Percentiles rank a stretch among this genome's conserved stretches.
Conservation (phyloP, 2,329 filamentous ascomycete genomes). For the Fusarium succisae region DNA sequence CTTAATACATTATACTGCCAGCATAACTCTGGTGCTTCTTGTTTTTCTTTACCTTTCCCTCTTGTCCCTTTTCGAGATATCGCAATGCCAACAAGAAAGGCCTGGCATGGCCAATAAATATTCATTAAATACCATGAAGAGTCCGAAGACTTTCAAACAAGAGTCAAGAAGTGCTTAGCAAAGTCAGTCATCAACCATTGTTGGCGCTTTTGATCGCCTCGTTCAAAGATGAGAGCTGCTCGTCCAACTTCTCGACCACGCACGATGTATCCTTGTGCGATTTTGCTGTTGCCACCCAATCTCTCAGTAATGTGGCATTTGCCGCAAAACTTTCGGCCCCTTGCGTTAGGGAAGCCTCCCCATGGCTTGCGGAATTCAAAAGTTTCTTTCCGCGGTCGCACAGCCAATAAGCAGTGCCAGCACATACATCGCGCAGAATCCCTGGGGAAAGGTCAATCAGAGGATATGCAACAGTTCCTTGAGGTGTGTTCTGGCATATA, state of each 20-base stretch:
- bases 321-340: neutral
- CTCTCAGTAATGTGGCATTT: neutral
- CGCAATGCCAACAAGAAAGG: neutral
- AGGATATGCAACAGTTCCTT: neutral
- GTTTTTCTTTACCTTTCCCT: no score
- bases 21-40: no score
- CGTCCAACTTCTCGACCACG: neutral
- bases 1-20: accelerated
- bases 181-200: neutral
- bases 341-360: neutral
- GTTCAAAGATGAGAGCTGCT: neutral
- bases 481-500: neutral
- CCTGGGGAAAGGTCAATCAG: neutral
- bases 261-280: neutral
- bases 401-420: neutral
- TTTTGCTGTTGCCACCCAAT: neutral
- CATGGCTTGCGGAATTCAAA: neutral
- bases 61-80: neutral
- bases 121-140: neutral
- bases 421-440: neutral
- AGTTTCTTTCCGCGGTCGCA: neutral
- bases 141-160: neutral
- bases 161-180: no score
- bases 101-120: neutral
- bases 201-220: neutral